Conservation (phyloP, 1,284 basidiomycete genomes). For the Trametes versicolor region DNA sequence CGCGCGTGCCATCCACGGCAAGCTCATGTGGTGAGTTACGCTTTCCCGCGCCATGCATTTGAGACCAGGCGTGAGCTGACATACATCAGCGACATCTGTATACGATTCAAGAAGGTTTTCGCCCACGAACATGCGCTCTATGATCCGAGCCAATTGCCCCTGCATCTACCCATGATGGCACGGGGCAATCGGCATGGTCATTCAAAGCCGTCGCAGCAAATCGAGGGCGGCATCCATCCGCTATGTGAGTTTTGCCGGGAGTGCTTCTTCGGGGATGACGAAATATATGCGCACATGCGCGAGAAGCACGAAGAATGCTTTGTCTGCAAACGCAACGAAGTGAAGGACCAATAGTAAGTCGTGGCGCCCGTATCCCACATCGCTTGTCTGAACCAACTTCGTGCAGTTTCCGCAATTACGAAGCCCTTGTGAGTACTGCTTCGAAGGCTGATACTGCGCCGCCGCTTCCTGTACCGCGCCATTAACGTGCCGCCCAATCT, state of each 20-base stretch:
- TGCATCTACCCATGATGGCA: conserved; percentile 84
- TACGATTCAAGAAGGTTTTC: conserved; percentile 93
- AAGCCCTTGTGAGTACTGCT: conserved; percentile 64
- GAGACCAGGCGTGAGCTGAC: not conserved
- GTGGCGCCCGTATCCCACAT: conserved; percentile 3
- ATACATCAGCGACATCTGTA: conserved; percentile 81
- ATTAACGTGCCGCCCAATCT: not conserved
- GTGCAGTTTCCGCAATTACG: conserved; percentile 82
- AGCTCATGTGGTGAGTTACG: conserved; percentile 79
- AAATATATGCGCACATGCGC: conserved; percentile 94
- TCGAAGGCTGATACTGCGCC: not conserved
- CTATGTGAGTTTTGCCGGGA: conserved; percentile 93
- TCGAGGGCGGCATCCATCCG: conserved; percentile 81
- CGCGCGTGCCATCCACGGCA: conserved; percentile 77
- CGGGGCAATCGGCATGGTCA: conserved; percentile 54
- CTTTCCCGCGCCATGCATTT: not conserved
- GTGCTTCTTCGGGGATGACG: conserved; percentile 92
- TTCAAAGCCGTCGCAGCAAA: conserved; percentile 54
- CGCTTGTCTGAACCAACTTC: conserved; percentile 14
- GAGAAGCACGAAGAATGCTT: conserved; percentile 97
- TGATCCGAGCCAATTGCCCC: conserved; percentile 69
- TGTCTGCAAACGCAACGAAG: conserved; percentile 85
- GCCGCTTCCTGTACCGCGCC: not conserved
- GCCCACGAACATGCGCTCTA: conserved; percentile 95
- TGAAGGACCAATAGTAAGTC: conserved; percentile 88